Base-by-base conservation (phyloP, 345 rosid genomes). In the Cardamine chenopodiifolia region DNA sequence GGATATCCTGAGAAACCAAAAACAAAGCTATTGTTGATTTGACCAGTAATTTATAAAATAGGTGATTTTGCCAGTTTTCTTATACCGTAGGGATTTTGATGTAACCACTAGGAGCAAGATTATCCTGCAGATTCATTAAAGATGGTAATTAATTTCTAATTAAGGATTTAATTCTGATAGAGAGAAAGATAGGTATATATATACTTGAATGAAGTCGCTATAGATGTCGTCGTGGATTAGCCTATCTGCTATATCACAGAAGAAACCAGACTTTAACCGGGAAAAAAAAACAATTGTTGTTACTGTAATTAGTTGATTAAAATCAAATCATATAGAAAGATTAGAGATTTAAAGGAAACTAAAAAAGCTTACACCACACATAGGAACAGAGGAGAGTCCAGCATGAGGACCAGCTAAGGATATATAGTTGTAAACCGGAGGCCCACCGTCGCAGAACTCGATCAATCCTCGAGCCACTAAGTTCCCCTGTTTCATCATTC, bases 381-480 rank as follows among this genome's bases (percentile, higher is more conserved):
- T 82, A 85, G 99, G 97, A 71, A 94, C 92, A 69, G 97, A 90
- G 70, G 99, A 96, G 49, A 93, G 84, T 15, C 99, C 99, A 78
- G 99, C 97, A 81, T 95, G 97, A 68, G 97, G 99, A 68, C 98
- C 99, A 53, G 82, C 99, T 58, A 95, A 79, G 23, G 99, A 91
- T 76, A 95, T 73, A 66, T 83, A 91, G 80, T 91, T 95, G 78
- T 79, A 81, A 31, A 95, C 93, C n/a, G 83, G 90, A 62, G 97
- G 97, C 22, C 86, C 91, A 45, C 81, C 97, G 2, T 90, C 87
- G 50, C 99, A 95, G 71, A 87, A 87, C 86, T 95, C 91, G 34
- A 91, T 50, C 50, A 95, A 87, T 8, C 93, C 99, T 53, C 97
- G 89, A 25, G 85, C 99, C 42, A 95, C 93, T 75, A 95, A 82